These are phyloP conservation scores for Ilex aquifolium DNA, from an alignment of 257 asterid genomes.

Conservation along the genomic window DNA sequence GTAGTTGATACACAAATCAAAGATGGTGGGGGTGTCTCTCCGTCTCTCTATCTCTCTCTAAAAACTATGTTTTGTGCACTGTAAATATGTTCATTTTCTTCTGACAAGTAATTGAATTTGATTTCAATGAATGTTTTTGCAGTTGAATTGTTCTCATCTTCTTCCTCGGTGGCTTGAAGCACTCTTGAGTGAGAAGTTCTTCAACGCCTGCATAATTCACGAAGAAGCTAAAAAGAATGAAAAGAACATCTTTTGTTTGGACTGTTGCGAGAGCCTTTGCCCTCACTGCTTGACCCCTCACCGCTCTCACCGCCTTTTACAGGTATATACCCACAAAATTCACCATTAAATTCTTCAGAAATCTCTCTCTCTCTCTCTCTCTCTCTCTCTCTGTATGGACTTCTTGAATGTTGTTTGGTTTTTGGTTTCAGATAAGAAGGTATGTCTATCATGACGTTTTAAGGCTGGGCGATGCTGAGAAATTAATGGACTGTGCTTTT, in stretches of 20 bases:
- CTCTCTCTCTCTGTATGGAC: not conserved
- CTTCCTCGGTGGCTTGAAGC: slow-evolving; percentile 61
- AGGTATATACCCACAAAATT: slow-evolving; percentile 33
- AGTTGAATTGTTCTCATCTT: slow-evolving; percentile 38
- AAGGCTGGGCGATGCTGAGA: slow-evolving; percentile 48
- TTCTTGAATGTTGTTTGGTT: not conserved
- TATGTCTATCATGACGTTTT: slow-evolving; percentile 69
- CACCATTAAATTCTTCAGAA: not conserved
- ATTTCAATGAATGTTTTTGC: slow-evolving; percentile 5
- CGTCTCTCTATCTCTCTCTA: not conserved
- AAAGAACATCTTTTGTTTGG: slow-evolving; percentile 65
- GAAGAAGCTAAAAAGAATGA: slow-evolving; percentile 60
- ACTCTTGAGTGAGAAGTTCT: slow-evolving; percentile 58
- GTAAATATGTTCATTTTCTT: too few relatives aligned
- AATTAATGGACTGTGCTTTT: slow-evolving; percentile 50
- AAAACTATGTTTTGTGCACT: not conserved
- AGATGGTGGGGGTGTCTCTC: not conserved
- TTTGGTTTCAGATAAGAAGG: slow-evolving; percentile 32
- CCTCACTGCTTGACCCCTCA: slow-evolving; percentile 51
- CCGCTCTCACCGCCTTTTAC: slow-evolving; percentile 61
- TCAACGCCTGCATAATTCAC: slow-evolving; percentile 64
- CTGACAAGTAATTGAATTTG: not conserved
- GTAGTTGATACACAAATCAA: too few relatives aligned
- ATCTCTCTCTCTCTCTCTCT: not conserved
- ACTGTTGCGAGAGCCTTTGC: slow-evolving; percentile 67